Evolutionary conservation across 805 yeast species (phyloP).

Genomic region (Phaffomyces antillensis): DNA sequence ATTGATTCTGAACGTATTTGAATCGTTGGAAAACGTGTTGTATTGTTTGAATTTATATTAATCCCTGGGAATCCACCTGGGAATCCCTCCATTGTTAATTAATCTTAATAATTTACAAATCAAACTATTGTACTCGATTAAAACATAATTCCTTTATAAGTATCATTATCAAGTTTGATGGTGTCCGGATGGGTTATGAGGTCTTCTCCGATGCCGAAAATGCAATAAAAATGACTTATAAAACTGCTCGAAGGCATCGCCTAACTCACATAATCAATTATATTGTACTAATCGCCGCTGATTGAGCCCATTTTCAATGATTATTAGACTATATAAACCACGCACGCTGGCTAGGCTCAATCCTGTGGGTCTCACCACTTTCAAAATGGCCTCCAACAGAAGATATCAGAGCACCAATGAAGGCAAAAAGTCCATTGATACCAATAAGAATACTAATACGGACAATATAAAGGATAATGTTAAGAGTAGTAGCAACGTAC

Average conservation of each 20-base stretch:
- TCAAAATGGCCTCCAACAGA: background rate
- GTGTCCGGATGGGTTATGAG: too few species aligned
- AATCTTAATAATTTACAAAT: too few species aligned
- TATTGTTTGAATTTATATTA: background rate
- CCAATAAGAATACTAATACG: background rate
- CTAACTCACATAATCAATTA: too few species aligned
- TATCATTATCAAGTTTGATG: too few species aligned
- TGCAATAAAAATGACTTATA: too few species aligned
- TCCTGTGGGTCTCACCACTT: background rate
- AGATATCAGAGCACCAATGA: background rate
- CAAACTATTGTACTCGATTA: too few species aligned
- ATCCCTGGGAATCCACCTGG: conserved; percentile 18
- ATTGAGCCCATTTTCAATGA: too few species aligned
- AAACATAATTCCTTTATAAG: too few species aligned
- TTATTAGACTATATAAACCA: background rate
- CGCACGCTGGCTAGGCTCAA: background rate
- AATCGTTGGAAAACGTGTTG: too few species aligned
- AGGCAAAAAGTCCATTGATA: background rate
- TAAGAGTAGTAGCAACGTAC: background rate
- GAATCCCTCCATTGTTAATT: conserved; percentile 12
- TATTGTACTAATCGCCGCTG: too few species aligned
- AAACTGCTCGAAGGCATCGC: too few species aligned
- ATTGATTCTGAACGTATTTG: conserved; percentile 3
- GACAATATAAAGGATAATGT: background rate
- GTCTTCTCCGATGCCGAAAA: too few species aligned